These are phyloP conservation scores for Yamadazyma scolyti DNA, from an alignment of 805 yeast species.

Conservation along the genomic window DNA sequence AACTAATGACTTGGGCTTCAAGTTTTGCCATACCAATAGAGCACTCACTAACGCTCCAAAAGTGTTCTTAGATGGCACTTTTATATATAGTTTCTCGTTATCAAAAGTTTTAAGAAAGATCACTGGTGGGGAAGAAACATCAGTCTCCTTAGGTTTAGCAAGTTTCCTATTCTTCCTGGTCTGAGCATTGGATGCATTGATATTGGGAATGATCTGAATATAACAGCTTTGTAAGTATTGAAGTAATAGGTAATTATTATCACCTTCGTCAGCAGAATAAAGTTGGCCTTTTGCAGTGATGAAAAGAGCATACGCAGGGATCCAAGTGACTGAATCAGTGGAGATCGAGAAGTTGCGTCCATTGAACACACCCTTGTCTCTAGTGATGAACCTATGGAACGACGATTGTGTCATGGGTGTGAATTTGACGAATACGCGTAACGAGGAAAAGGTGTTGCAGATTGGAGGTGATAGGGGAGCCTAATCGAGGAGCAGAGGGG, in stretches of 20 bases:
- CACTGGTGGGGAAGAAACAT: constrained; percentile 26
- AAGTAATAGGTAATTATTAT: constrained; percentile 25
- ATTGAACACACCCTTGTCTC: constrained; percentile 31
- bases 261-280: constrained; percentile 27
- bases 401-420: constrained; percentile 19
- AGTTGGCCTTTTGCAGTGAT: constrained; percentile 33
- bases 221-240: constrained; percentile 37
- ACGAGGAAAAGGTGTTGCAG: too few relatives aligned
- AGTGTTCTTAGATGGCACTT: constrained; percentile 30
- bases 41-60: constrained; percentile 44
- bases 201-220: constrained; percentile 31
- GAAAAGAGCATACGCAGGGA: constrained; percentile 22
- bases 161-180: constrained; percentile 4
- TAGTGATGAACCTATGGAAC: constrained; percentile 27
- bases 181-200: constrained; percentile 7
- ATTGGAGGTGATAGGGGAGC: too few relatives aligned
- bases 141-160: constrained; percentile 6
- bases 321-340: constrained; percentile 36
- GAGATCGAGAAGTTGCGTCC: constrained; percentile 33
- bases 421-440: too few relatives aligned
- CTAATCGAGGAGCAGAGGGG: too few relatives aligned
- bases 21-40: constrained; percentile 54
- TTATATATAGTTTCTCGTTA: constrained; percentile 34
- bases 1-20: constrained; percentile 50
- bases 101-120: constrained; percentile 39